phyloP scores from a whole-genome alignment of 1,139 yeast species.

The Pichia cactophila region DNA sequence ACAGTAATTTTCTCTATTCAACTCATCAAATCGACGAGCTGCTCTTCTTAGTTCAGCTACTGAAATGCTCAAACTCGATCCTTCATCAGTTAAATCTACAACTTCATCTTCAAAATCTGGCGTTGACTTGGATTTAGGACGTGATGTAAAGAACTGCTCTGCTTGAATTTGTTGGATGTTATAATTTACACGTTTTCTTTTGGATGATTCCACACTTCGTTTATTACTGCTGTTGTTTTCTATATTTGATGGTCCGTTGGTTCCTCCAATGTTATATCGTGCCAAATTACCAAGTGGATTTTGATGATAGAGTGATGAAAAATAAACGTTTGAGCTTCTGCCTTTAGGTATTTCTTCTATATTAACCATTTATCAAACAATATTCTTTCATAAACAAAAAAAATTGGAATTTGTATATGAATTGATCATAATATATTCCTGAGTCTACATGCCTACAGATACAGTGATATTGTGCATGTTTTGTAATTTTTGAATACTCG shows the following conservation, averaged over 20 bases:
- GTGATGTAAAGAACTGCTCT: slow-evolving; percentile 18
- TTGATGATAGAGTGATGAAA: slow-evolving; percentile 22
- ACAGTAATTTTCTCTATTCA: slow-evolving; percentile 35
- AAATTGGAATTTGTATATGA: too few relatives aligned
- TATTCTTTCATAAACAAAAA: too few relatives aligned
- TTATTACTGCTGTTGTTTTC: neutral
- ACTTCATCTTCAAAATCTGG: slow-evolving; percentile 9
- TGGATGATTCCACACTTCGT: slow-evolving; percentile 13
- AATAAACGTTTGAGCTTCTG: slow-evolving; percentile 17
- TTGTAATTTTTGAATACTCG: too few relatives aligned
- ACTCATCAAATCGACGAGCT: slow-evolving; percentile 32
- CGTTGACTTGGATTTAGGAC: slow-evolving; percentile 8
- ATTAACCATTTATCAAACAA: slow-evolving; percentile 16
- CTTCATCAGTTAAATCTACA: slow-evolving; percentile 1
- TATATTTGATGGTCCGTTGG: neutral
- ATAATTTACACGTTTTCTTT: slow-evolving; percentile 27
- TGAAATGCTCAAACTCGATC: slow-evolving; percentile 10
- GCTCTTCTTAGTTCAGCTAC: slow-evolving; percentile 29
- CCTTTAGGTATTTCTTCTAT: slow-evolving; percentile 26
- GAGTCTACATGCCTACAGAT: too few relatives aligned
- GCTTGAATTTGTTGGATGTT: slow-evolving; percentile 27
- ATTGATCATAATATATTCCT: too few relatives aligned
- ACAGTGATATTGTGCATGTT: too few relatives aligned
- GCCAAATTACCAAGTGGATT: slow-evolving; percentile 5
- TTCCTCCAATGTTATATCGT: neutral